These are phyloP conservation scores for Coffea eugenioides DNA, from an alignment of 257 asterid species.

Conservation along the genomic window DNA sequence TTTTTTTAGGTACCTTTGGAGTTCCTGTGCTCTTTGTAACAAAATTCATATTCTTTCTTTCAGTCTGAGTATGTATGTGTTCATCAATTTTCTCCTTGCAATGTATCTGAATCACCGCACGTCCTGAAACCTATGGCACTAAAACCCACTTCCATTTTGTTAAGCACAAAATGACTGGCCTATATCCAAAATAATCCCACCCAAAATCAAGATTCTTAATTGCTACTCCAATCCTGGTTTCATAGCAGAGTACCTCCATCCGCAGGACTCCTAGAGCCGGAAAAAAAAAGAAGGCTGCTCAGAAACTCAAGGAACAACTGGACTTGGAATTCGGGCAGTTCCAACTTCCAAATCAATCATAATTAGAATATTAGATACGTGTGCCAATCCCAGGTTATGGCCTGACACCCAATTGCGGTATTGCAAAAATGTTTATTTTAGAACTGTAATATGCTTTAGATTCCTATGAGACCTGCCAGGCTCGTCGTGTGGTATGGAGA, in stretches of 20 bases:
- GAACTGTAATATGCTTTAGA: not conserved
- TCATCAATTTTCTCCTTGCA: not conserved
- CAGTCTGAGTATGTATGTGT: too few species aligned
- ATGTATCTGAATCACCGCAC: not conserved
- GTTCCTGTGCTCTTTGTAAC: not conserved
- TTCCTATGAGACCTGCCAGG: not conserved
- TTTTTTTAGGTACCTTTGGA: not conserved
- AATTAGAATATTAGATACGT: constrained; percentile 5
- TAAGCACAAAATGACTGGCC: too few species aligned
- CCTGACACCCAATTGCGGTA: not conserved
- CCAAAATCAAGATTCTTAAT: too few species aligned
- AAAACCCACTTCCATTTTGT: too few species aligned
- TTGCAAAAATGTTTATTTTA: not conserved
- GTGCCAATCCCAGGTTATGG: constrained; percentile 10
- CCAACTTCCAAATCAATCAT: not conserved
- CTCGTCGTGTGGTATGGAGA: not conserved
- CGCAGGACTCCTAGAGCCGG: too few species aligned
- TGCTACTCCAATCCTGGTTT: too few species aligned
- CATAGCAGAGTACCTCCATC: too few species aligned
- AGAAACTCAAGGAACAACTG: not conserved
- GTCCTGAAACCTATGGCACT: too few species aligned
- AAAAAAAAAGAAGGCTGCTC: too few species aligned
- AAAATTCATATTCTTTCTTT: not conserved
- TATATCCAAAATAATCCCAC: too few species aligned
- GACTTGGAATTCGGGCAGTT: not conserved